Percentiles rank a stretch among this genome's conserved stretches.
Evolutionary conservation across 1,284 basidiomycete species (phyloP).

Genomic region (Thecaphora frezii): DNA sequence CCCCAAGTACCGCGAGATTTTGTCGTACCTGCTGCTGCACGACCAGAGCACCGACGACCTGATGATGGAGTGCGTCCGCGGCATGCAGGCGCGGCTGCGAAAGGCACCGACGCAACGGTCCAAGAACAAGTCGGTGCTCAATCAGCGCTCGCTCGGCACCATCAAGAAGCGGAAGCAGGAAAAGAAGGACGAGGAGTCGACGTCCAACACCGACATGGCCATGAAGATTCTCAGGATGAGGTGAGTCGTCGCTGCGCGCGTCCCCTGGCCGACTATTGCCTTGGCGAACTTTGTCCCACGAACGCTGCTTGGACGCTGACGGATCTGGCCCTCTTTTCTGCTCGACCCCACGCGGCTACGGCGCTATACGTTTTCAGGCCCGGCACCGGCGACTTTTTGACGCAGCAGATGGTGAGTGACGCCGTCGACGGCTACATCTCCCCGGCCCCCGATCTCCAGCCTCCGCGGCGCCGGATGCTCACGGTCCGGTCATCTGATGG

Average conservation of each 20-base stretch:
- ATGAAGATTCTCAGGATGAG: constrained; percentile 51
- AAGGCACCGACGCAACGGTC: constrained; percentile 63
- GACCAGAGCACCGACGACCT: constrained; percentile 61
- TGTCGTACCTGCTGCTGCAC: constrained; percentile 54
- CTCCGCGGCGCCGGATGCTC: too few relatives aligned
- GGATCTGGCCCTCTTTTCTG: background rate
- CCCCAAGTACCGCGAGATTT: constrained; percentile 79
- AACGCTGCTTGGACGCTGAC: too few relatives aligned
- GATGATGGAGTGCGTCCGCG: constrained; percentile 79
- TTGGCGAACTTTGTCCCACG: too few relatives aligned
- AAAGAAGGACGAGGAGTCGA: constrained; percentile 68
- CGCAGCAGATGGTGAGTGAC: constrained; percentile 39
- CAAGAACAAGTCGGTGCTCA: constrained; percentile 68
- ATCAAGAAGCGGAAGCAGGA: constrained; percentile 92
- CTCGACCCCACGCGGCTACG: background rate
- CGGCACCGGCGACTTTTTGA: constrained; percentile 48
- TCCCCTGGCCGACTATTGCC: too few relatives aligned
- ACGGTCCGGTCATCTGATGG: too few relatives aligned
- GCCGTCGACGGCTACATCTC: too few relatives aligned
- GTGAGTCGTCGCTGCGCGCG: too few relatives aligned
- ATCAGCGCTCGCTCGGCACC: constrained; percentile 84
- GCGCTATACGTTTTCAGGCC: too few relatives aligned
- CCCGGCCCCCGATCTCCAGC: too few relatives aligned
- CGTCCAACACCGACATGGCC: constrained; percentile 42
- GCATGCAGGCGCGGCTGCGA: constrained; percentile 68